These are phyloP conservation scores for Pseudogymnoascus sp. DNA, from an alignment of 2,329 filamentous ascomycete genomes.

Conservation along the genomic window DNA sequence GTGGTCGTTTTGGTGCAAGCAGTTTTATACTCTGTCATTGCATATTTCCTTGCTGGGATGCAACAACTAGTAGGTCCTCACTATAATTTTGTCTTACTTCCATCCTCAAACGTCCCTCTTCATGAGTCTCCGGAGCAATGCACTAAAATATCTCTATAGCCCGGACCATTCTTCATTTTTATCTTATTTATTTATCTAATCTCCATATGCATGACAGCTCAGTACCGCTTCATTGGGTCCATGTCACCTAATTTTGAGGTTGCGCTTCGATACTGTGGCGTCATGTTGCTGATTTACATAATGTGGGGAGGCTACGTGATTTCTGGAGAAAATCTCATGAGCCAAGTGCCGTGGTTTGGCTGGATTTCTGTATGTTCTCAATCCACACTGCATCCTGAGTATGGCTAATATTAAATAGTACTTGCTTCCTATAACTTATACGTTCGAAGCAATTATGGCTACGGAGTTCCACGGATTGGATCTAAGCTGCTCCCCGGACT, in stretches of 20 bases:
- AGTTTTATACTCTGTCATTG: neutral
- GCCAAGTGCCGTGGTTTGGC: constrained; percentile 54
- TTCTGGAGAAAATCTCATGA: constrained; percentile 50
- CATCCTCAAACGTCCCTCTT: neutral
- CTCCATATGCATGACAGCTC: constrained; percentile 48
- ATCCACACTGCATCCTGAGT: neutral
- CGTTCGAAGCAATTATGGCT: constrained; percentile 57
- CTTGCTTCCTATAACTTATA: constrained; percentile 45
- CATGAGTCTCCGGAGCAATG: neutral
- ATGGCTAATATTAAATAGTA: neutral
- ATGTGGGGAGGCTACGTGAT: constrained; percentile 60
- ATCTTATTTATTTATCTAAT: constrained; percentile 44
- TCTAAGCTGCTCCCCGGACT: constrained; percentile 24
- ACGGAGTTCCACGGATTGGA: constrained; percentile 60
- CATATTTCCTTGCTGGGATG: neutral
- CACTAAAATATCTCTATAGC: constrained; percentile 19
- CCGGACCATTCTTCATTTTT: constrained; percentile 52
- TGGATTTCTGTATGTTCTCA: constrained; percentile 48
- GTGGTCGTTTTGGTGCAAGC: neutral
- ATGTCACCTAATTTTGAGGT: constrained; percentile 47
- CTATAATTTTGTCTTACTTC: neutral
- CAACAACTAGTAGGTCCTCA: neutral
- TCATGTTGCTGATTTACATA: constrained; percentile 41
- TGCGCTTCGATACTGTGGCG: constrained; percentile 48
- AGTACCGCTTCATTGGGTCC: constrained; percentile 49